Conservation (phyloP, 257 asterid genomes). For the Solanum piurae region DNA sequence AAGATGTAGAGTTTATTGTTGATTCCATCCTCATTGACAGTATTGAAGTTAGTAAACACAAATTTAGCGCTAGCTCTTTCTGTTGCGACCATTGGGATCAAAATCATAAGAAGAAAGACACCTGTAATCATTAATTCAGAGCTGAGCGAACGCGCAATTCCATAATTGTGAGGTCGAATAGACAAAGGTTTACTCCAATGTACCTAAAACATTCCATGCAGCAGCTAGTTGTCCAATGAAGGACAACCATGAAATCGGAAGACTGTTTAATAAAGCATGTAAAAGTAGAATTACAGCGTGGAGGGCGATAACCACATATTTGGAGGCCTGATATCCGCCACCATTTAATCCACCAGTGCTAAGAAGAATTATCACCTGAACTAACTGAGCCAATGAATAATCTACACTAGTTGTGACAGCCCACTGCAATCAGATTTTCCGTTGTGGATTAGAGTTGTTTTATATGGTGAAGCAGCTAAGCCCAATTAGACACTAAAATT, state of each 20-base stretch:
- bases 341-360: conserved; percentile 83
- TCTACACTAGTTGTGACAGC: conserved; percentile 89
- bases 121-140: conserved; percentile 29
- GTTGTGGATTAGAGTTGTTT: conserved; percentile 7
- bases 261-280: conserved; percentile 77
- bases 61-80: conserved; percentile 64
- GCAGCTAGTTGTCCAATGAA: conserved; percentile 83
- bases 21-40: conserved; percentile 67
- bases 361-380: conserved; percentile 84
- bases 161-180: neutral
- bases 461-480: neutral
- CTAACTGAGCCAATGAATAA: conserved; percentile 85
- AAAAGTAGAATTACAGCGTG: conserved; percentile 64
- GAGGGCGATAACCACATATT: conserved; percentile 63
- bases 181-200: neutral
- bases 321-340: conserved; percentile 84
- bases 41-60: conserved; percentile 79
- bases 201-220: conserved; percentile 89
- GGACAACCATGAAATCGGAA: conserved; percentile 75
- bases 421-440: conserved; percentile 61
- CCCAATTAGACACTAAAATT: neutral
- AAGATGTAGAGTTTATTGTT: conserved; percentile 58
- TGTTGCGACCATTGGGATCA: conserved; percentile 72
- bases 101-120: conserved; percentile 87
- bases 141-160: neutral